Percentiles rank a stretch among this genome's conserved stretches.
phyloP scores from a whole-genome alignment of 176 grass and related monocot genomes.

The Sorghum bicolor region DNA sequence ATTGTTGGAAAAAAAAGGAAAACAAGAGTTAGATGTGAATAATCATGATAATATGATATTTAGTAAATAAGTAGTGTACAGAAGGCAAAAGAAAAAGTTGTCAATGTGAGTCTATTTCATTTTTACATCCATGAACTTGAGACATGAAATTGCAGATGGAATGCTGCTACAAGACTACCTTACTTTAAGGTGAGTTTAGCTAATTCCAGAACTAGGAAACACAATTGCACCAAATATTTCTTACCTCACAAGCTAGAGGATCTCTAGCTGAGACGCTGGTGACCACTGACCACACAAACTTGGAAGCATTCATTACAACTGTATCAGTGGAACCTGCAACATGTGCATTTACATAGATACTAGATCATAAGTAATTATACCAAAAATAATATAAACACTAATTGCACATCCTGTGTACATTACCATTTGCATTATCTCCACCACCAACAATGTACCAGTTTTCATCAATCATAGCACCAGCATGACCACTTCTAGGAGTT shows the following conservation, averaged over 20 bases:
- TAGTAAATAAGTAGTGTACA: neutral
- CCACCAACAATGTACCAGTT: slow-evolving; percentile 98
- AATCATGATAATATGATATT: neutral
- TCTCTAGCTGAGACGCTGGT: slow-evolving; percentile 63
- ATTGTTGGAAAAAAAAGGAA: slow-evolving; percentile 1
- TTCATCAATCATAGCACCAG: slow-evolving; percentile 68
- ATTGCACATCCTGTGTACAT: neutral
- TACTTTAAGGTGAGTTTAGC: neutral
- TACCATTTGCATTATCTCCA: slow-evolving; percentile 96
- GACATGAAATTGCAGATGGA: slow-evolving; percentile 12
- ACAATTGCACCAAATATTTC: slow-evolving; percentile 15
- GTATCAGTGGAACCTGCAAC: slow-evolving; percentile 78
- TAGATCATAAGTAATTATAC: neutral
- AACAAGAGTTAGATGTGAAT: neutral
- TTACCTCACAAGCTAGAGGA: slow-evolving; percentile 94
- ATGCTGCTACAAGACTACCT: neutral
- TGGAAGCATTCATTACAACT: slow-evolving; percentile 74
- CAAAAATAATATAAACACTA: slow-evolving; percentile 17
- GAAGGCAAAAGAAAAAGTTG: neutral
- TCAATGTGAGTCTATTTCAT: neutral
- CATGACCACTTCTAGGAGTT: slow-evolving; percentile 93
- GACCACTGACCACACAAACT: slow-evolving; percentile 83
- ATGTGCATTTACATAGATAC: slow-evolving; percentile 25
- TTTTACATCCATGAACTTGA: neutral
- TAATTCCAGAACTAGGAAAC: slow-evolving; percentile 9